A percentile compares a stretch with the other conserved stretches of the same genome.
phyloP scores from a whole-genome alignment of 148 eudicot species.

The Spergularia bocconei region DNA sequence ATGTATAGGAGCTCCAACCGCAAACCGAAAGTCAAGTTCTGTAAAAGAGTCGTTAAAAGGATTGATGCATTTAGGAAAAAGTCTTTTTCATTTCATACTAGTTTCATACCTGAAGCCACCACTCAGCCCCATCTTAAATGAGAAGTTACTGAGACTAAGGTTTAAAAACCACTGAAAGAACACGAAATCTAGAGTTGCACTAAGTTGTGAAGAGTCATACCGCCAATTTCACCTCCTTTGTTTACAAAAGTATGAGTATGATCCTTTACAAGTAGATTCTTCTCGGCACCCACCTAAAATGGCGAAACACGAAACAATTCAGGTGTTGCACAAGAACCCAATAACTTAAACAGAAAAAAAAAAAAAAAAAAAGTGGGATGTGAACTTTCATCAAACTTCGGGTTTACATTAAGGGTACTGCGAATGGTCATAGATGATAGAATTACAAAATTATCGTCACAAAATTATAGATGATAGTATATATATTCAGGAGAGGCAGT shows the following conservation, averaged over 20 bases:
- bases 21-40: conserved; percentile 98
- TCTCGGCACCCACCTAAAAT: conserved; percentile 82
- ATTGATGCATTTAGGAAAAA: background rate
- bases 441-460: too few species aligned
- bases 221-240: conserved; percentile 90
- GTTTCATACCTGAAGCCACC: background rate
- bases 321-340: conserved; percentile 10
- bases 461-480: too few species aligned
- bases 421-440: background rate
- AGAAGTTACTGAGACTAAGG: conserved; percentile 17
- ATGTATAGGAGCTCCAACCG: conserved; percentile 94
- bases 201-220: conserved; percentile 40
- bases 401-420: background rate
- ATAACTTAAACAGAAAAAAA: background rate
- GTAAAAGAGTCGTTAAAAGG: conserved; percentile 23
- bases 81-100: conserved; percentile 9
- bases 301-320: conserved; percentile 4
- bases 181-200: conserved; percentile 4
- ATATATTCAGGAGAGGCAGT: too few species aligned
- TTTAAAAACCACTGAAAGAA: background rate
- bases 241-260: conserved; percentile 96
- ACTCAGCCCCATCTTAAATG: background rate
- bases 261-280: conserved; percentile 95
- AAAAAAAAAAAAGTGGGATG: background rate
- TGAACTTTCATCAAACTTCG: background rate